Evolutionary conservation across 306 rosid species (phyloP).

Genomic region (Senna siamea): DNA sequence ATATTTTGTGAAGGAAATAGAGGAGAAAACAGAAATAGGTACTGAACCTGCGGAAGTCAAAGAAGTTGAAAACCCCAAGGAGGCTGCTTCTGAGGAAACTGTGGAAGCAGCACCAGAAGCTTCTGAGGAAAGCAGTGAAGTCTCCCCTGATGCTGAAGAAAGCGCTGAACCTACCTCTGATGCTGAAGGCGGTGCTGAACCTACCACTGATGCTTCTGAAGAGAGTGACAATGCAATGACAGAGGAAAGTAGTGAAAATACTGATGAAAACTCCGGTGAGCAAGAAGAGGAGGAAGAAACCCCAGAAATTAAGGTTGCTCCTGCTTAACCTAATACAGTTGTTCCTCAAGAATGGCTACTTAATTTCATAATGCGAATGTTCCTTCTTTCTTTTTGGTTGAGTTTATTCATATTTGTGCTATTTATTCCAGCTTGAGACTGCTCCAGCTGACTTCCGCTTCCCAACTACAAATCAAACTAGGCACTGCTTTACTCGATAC

Average conservation of each 20-base stretch:
- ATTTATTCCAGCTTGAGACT: slow-evolving; percentile 65
- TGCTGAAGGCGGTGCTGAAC: slow-evolving; percentile 42
- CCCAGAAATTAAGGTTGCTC: slow-evolving; percentile 67
- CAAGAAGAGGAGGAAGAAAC: slow-evolving; percentile 55
- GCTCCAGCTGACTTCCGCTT: slow-evolving; percentile 83
- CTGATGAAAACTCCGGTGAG: slow-evolving; percentile 53
- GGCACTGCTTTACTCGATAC: slow-evolving; percentile 83
- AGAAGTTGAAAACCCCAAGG: slow-evolving; percentile 54
- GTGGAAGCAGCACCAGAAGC: neutral
- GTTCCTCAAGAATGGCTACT: neutral
- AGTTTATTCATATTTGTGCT: slow-evolving; percentile 15
- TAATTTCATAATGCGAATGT: neutral
- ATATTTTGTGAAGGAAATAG: slow-evolving; percentile 58
- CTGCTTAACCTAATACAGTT: neutral
- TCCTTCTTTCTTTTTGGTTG: neutral
- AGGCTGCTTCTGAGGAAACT: slow-evolving; percentile 39
- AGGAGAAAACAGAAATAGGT: slow-evolving; percentile 46
- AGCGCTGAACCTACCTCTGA: slow-evolving; percentile 41
- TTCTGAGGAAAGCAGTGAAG: slow-evolving; percentile 43
- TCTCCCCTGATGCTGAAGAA: slow-evolving; percentile 42
- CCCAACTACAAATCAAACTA: slow-evolving; percentile 80
- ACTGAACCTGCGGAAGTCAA: slow-evolving; percentile 59
- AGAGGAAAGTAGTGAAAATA: slow-evolving; percentile 52
- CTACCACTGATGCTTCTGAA: slow-evolving; percentile 35
- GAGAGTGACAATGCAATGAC: slow-evolving; percentile 32